phyloP scores from a whole-genome alignment of 176 grass and related monocot genomes.

The Rhynchospora pubera region DNA sequence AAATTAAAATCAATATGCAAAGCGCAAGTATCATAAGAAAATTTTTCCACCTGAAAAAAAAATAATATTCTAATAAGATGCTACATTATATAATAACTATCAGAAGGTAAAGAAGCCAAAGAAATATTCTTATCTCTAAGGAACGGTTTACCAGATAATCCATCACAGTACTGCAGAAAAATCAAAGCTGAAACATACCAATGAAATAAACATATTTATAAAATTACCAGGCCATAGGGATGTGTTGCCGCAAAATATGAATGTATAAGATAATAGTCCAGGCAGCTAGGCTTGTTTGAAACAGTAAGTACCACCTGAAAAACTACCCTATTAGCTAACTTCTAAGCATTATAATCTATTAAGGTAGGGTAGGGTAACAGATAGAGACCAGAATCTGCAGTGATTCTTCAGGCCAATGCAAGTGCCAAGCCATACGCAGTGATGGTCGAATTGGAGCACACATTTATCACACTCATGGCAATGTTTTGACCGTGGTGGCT shows the following conservation, averaged over 20 bases:
- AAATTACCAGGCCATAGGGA: neutral
- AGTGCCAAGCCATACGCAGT: constrained; percentile 95
- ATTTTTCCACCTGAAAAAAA: constrained; percentile 73
- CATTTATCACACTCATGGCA: constrained; percentile 98
- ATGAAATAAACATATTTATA: constrained; percentile 12
- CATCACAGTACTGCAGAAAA: neutral
- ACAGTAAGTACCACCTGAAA: constrained; percentile 20
- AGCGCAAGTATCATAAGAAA: constrained; percentile 65
- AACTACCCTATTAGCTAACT: neutral
- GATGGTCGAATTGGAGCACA: constrained; percentile 98
- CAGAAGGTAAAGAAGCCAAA: constrained; percentile 8
- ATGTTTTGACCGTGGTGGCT: constrained; percentile 91
- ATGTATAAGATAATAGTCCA: constrained; percentile 23
- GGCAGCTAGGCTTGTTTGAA: neutral
- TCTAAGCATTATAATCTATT: neutral
- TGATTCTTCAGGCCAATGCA: constrained; percentile 95
- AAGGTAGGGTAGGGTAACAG: neutral
- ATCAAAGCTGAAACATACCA: constrained; percentile 34
- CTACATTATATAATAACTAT: neutral
- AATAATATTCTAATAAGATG: constrained; percentile 14
- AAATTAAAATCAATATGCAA: constrained; percentile 67
- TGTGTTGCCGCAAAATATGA: neutral
- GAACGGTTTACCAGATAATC: constrained; percentile 7
- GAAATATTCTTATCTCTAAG: neutral
- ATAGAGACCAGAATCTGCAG: constrained; percentile 81